Percentiles rank a stretch among this genome's conserved stretches.
Evolutionary conservation across 345 rosid species (phyloP).

Genomic region (Eucalyptus viminalis): DNA sequence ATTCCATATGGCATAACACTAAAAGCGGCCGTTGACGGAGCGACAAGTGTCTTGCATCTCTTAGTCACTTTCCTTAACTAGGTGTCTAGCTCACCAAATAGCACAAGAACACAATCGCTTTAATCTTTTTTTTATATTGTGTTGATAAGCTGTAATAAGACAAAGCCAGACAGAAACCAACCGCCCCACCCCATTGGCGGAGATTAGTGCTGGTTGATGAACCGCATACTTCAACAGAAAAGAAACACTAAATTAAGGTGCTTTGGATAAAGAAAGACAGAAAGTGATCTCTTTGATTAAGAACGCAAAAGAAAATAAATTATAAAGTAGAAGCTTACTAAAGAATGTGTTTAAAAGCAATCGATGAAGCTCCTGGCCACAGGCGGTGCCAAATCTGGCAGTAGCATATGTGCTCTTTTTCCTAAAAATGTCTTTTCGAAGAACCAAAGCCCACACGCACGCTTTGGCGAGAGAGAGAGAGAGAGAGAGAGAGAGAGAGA

Average conservation of each 20-base stretch:
- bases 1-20: background rate
- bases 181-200: slow-evolving; percentile 4
- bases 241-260: background rate
- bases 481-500: background rate
- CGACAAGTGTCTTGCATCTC: background rate
- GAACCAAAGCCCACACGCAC: background rate
- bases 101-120: background rate
- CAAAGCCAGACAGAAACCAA: background rate
- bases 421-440: slow-evolving; percentile 6
- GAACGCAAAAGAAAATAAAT: background rate
- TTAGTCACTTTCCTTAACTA: background rate
- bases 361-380: background rate
- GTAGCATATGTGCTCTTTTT: background rate
- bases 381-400: background rate
- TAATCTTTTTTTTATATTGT: background rate
- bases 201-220: background rate
- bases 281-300: background rate
- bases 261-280: background rate
- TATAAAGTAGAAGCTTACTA: background rate
- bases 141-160: background rate
- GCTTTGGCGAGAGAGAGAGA: background rate
- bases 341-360: background rate
- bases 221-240: background rate
- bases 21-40: background rate
- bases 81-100: background rate